A percentile compares a stretch with the other conserved stretches of the same genome.
phyloP scores from a whole-genome alignment of 2,329 filamentous ascomycete genomes.

The Samsoniella hepiali region DNA sequence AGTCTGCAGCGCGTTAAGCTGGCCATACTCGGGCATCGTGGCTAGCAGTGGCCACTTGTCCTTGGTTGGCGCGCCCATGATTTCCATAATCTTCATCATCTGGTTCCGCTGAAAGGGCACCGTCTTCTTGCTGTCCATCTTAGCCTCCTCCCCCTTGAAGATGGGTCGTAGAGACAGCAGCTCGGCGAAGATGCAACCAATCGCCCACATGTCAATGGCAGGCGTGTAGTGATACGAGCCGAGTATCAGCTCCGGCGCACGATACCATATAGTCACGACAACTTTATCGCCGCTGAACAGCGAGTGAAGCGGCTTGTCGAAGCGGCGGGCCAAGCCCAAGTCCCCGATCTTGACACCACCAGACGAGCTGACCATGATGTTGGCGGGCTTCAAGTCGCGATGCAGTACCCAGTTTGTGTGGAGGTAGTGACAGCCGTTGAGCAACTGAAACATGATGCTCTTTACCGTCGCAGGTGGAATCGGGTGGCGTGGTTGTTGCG shows the following conservation, averaged over 20 bases:
- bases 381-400: constrained; percentile 93
- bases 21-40: constrained; percentile 81
- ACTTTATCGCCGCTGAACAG: constrained; percentile 96
- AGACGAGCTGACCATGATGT: constrained; percentile 93
- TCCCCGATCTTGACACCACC: constrained; percentile 95
- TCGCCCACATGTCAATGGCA: constrained; percentile 94
- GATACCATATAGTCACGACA: constrained; percentile 98
- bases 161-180: constrained; percentile 86
- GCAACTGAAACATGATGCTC: constrained; percentile 91
- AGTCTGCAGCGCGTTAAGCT: constrained; percentile 58
- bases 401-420: constrained; percentile 97
- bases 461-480: constrained; percentile 88
- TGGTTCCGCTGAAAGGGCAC: constrained; percentile 97
- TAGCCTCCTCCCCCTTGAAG: constrained; percentile 97
- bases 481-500: constrained; percentile 78
- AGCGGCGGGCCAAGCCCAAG: constrained; percentile 84
- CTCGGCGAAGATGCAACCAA: constrained; percentile 97
- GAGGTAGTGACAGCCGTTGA: constrained; percentile 91
- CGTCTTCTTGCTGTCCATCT: constrained; percentile 97
- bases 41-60: constrained; percentile 83
- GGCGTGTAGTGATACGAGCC: constrained; percentile 96
- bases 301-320: constrained; percentile 88
- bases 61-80: constrained; percentile 86
- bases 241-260: constrained; percentile 87
- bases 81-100: constrained; percentile 98